Conservation (phyloP, 441 rosid genomes). For the Populus hybrid region DNA sequence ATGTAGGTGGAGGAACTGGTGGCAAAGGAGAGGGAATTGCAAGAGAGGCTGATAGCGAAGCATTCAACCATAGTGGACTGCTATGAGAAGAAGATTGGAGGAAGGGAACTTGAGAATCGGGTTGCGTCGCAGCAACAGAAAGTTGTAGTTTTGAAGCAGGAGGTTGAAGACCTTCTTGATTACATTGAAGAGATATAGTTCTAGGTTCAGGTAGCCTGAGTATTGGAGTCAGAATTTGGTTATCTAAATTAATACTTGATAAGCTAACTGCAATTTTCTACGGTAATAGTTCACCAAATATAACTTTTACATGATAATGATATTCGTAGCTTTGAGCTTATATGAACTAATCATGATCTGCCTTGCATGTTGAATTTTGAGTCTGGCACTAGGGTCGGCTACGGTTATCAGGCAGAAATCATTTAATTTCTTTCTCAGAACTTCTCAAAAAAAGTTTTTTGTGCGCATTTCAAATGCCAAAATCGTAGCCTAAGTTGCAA, state of each 20-base stretch:
- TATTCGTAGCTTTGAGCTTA: neutral
- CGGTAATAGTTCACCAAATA: neutral
- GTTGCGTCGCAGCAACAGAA: conserved; percentile 65
- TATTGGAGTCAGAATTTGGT: conserved; percentile 7
- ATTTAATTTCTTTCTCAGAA: no score
- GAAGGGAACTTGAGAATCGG: conserved; percentile 71
- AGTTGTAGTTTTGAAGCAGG: conserved; percentile 64
- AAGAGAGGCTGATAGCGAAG: conserved; percentile 77
- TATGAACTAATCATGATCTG: neutral
- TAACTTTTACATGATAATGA: neutral
- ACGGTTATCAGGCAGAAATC: no score
- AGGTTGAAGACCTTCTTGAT: conserved; percentile 80
- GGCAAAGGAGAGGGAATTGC: conserved; percentile 77
- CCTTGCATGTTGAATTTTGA: neutral
- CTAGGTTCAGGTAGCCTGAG: neutral
- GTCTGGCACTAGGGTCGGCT: neutral
- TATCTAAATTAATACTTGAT: neutral
- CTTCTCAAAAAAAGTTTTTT: no score
- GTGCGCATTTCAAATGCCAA: no score
- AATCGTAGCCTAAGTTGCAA: neutral
- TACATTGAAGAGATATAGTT: conserved; percentile 50
- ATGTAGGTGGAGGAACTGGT: conserved; percentile 80
- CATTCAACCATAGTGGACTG: conserved; percentile 70
- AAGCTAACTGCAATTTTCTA: neutral
- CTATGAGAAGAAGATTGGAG: conserved; percentile 63